phyloP scores from a whole-genome alignment of 2,329 filamentous ascomycete species.

The Didymella keratinophila region DNA sequence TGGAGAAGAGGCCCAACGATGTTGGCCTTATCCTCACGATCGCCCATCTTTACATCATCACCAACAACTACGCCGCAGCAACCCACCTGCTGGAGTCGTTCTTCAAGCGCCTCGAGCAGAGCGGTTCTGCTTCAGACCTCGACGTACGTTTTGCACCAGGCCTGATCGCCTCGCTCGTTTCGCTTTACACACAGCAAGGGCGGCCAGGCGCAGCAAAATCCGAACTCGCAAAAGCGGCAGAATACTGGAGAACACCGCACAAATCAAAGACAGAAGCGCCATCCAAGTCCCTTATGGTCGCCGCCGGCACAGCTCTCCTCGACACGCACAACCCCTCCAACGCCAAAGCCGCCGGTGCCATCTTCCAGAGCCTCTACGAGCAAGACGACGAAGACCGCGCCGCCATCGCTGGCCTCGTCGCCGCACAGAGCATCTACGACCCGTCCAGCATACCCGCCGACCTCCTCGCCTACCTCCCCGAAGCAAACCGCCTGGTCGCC shows the following conservation, averaged over 20 bases:
- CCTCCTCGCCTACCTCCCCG: constrained; percentile 65
- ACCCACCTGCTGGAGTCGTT: constrained; percentile 78
- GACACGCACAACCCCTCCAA: constrained; percentile 75
- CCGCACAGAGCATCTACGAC: constrained; percentile 73
- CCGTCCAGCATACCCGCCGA: constrained; percentile 62
- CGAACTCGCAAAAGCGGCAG: constrained; percentile 80
- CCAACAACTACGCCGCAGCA: constrained; percentile 75
- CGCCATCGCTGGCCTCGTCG: constrained; percentile 83
- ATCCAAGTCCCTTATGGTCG: constrained; percentile 68
- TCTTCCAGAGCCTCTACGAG: constrained; percentile 76
- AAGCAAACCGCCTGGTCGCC: constrained; percentile 67
- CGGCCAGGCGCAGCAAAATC: constrained; percentile 74
- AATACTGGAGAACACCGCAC: constrained; percentile 72
- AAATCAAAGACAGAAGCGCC: constrained; percentile 59
- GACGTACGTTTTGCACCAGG: constrained; percentile 85
- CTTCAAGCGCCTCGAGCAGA: constrained; percentile 73
- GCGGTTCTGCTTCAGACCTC: constrained; percentile 62
- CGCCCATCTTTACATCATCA: constrained; percentile 79
- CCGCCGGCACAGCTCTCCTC: constrained; percentile 83
- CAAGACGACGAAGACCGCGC: constrained; percentile 72
- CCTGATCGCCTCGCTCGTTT: constrained; percentile 79
- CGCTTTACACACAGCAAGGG: constrained; percentile 78
- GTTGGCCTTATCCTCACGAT: constrained; percentile 81
- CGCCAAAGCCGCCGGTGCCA: constrained; percentile 73
- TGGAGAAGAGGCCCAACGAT: constrained; percentile 79